These are phyloP conservation scores for Ophiostoma tasmaniense DNA, from an alignment of 2,329 filamentous ascomycete species.

Conservation along the genomic window DNA sequence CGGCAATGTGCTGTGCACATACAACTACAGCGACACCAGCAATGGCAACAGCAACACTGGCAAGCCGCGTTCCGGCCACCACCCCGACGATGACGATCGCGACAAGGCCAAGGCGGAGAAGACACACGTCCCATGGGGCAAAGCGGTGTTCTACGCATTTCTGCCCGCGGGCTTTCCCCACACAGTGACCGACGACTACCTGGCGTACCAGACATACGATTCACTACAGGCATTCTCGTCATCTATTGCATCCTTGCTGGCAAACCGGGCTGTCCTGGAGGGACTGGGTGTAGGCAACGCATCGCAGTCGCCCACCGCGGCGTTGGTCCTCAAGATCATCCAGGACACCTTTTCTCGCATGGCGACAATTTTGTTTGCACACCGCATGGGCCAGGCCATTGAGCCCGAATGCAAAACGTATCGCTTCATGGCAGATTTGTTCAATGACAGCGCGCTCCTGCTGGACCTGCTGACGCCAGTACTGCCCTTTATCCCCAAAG, in stretches of 20 bases:
- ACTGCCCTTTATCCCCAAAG: constrained; percentile 48
- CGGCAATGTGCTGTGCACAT: constrained; percentile 32
- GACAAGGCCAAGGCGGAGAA: constrained; percentile 22
- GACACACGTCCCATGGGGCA: constrained; percentile 30
- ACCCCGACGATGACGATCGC: constrained; percentile 19
- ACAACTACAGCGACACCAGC: constrained; percentile 21
- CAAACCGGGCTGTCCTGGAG: constrained; percentile 73
- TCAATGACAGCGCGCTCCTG: constrained; percentile 80
- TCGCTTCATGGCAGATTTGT: constrained; percentile 75
- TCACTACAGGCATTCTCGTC: constrained; percentile 79
- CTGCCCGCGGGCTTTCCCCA: constrained; percentile 82
- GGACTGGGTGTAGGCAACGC: constrained; percentile 76
- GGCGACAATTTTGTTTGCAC: constrained; percentile 79
- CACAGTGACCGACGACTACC: constrained; percentile 77
- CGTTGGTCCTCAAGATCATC: constrained; percentile 72
- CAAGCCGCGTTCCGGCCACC: neutral
- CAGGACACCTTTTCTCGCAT: constrained; percentile 74
- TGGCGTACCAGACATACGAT: constrained; percentile 62
- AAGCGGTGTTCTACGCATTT: constrained; percentile 58
- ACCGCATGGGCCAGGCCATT: constrained; percentile 70
- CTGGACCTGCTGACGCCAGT: constrained; percentile 76
- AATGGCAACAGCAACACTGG: neutral
- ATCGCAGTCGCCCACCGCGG: constrained; percentile 67
- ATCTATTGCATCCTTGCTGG: constrained; percentile 69
- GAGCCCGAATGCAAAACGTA: constrained; percentile 89